phyloP scores from a whole-genome alignment of 305 asterid genomes.

The Fraxinus ornus region DNA sequence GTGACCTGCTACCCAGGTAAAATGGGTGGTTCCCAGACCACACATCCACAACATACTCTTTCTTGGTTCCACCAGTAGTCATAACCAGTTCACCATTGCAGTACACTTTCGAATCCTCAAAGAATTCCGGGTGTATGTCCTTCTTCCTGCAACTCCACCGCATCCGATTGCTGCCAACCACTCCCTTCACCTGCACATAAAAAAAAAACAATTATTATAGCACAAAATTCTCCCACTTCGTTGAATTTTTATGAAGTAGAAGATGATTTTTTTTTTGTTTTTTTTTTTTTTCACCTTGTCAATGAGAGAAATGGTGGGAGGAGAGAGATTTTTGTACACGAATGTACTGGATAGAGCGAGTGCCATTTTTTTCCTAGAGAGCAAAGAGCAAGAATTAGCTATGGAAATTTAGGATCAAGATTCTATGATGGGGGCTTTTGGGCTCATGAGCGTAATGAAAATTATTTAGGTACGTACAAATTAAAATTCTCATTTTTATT shows the following conservation, averaged over 20 bases:
- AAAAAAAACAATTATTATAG: neutral
- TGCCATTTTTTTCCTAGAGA: constrained; percentile 52
- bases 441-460: neutral
- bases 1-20: constrained; percentile 75
- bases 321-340: constrained; percentile 46
- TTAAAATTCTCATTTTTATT: too few relatives aligned
- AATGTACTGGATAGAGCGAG: constrained; percentile 64
- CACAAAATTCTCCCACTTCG: neutral
- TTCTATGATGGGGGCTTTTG: neutral
- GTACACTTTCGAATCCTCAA: constrained; percentile 74
- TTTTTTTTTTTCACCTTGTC: constrained; percentile 38
- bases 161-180: constrained; percentile 47
- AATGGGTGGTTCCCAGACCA: constrained; percentile 98
- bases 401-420: neutral
- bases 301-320: constrained; percentile 34
- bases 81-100: constrained; percentile 92
- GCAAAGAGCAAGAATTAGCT: neutral
- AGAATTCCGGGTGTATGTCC: constrained; percentile 82
- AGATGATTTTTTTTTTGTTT: neutral
- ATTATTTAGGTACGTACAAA: too few relatives aligned
- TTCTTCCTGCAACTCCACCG: constrained; percentile 78
- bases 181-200: constrained; percentile 44
- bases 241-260: neutral
- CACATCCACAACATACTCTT: constrained; percentile 84
- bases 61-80: constrained; percentile 94